Percentiles rank a stretch among this genome's conserved stretches.
These are phyloP conservation scores for Tuber magnatum DNA, from an alignment of 495 filamentous ascomycete genomes.

Conservation along the genomic window DNA sequence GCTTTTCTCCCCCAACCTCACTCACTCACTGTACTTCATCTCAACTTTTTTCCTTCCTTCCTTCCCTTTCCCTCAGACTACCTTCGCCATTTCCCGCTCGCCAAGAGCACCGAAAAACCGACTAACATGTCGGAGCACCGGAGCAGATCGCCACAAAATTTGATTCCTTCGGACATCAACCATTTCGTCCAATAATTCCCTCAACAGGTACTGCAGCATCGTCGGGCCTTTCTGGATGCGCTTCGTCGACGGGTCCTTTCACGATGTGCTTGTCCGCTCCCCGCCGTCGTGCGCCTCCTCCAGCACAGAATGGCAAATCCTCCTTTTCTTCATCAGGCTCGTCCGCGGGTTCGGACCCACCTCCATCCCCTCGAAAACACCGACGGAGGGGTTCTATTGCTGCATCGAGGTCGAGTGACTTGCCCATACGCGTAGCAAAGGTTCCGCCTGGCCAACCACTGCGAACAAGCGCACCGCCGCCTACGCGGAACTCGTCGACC, in stretches of 20 bases:
- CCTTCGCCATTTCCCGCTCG: conserved; percentile 4
- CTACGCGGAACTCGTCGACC: conserved; percentile 17
- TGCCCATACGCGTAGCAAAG: conserved; percentile 20
- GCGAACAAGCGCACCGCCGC: conserved; percentile 18
- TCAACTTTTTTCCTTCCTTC: conserved; percentile 23
- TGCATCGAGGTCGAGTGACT: conserved; percentile 15
- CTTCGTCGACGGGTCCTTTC: conserved; percentile 11
- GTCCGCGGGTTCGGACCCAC: conserved; percentile 15
- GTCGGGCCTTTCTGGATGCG: conserved; percentile 27
- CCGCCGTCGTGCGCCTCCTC: conserved; percentile 20
- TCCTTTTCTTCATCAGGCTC: conserved; percentile 31
- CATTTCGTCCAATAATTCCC: conserved; percentile 24
- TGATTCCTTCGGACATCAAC: neutral
- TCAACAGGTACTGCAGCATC: neutral
- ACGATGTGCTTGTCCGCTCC: conserved; percentile 29
- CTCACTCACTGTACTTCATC: conserved; percentile 11
- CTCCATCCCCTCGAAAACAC: conserved; percentile 12
- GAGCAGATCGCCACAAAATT: conserved; percentile 18
- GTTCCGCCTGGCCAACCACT: neutral
- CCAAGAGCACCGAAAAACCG: conserved; percentile 15
- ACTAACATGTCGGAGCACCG: neutral
- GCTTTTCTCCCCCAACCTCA: conserved; percentile 7
- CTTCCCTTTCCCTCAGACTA: conserved; percentile 7
- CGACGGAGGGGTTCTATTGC: conserved; percentile 8
- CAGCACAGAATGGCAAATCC: conserved; percentile 21